Percentiles rank a stretch among this genome's conserved stretches.
phyloP scores from a whole-genome alignment of 108 stramenopile species.

The Hondaea fermentalgiana region DNA sequence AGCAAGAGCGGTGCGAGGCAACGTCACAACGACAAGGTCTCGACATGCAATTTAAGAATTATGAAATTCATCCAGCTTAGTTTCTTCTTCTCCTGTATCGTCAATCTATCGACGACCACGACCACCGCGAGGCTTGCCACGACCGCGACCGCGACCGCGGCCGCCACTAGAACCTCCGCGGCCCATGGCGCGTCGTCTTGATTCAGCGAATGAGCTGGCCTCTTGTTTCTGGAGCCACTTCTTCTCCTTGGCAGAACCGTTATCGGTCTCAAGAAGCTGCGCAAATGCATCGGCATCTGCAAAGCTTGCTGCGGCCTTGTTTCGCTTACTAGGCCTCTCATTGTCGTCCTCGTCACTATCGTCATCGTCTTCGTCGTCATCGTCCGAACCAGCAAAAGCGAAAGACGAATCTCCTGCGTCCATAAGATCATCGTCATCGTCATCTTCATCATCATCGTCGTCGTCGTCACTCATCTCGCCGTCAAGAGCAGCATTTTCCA shows the following conservation, averaged over 20 bases:
- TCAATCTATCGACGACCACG: no score
- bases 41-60: no score
- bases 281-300: background rate
- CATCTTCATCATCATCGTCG: background rate
- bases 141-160: no score
- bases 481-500: background rate
- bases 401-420: background rate
- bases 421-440: background rate
- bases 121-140: no score
- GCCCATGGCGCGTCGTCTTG: no score
- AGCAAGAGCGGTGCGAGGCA: no score
- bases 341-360: background rate
- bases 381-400: background rate
- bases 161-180: no score
- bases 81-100: no score
- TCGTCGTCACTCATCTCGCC: background rate
- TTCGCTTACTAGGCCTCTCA: background rate
- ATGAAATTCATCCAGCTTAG: no score
- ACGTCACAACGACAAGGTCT: no score
- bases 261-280: background rate
- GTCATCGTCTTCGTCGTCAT: conserved; percentile 23
- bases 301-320: background rate
- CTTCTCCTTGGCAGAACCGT: background rate
- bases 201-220: background rate
- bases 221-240: background rate